These are phyloP conservation scores for Gossypium davidsonii DNA, from an alignment of 441 rosid species.

Conservation along the genomic window DNA sequence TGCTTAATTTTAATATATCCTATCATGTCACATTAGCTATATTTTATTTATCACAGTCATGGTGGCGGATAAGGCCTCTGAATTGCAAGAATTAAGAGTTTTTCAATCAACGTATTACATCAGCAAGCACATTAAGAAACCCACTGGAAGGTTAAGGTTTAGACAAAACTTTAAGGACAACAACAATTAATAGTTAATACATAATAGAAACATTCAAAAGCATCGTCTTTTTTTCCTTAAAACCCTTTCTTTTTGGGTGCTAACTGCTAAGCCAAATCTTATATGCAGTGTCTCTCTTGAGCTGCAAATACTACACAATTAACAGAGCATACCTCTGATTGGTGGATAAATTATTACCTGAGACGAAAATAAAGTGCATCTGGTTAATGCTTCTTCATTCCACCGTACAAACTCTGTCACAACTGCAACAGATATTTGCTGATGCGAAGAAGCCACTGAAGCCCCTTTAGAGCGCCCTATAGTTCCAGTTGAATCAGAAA, in stretches of 20 bases:
- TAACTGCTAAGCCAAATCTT: not conserved
- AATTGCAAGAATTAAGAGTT: not conserved
- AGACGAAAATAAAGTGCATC: slow-evolving; percentile 89
- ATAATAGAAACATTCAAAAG: not conserved
- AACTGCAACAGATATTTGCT: slow-evolving; percentile 94
- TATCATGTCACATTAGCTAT: not conserved
- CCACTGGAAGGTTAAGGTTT: not conserved
- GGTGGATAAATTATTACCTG: slow-evolving; percentile 44
- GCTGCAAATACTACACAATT: not conserved
- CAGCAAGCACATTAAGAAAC: not conserved
- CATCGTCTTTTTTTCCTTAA: not conserved
- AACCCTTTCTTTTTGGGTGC: not conserved
- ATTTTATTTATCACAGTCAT: not conserved
- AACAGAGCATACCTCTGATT: not conserved
- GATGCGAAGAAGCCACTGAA: slow-evolving; percentile 73
- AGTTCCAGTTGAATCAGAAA: slow-evolving; percentile 75
- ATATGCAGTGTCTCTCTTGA: not conserved
- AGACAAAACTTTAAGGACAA: not conserved
- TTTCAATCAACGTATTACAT: not conserved
- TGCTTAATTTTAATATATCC: not conserved
- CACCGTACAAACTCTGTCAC: slow-evolving; percentile 96
- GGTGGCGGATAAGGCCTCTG: not conserved
- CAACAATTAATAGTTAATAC: not conserved
- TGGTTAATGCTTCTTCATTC: slow-evolving; percentile 97
- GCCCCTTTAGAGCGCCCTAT: slow-evolving; percentile 93